Evolutionary conservation across 495 filamentous ascomycete species (phyloP), one percentile per base, ranked within the genome.

Genomic region (Zalerion maritima): DNA sequence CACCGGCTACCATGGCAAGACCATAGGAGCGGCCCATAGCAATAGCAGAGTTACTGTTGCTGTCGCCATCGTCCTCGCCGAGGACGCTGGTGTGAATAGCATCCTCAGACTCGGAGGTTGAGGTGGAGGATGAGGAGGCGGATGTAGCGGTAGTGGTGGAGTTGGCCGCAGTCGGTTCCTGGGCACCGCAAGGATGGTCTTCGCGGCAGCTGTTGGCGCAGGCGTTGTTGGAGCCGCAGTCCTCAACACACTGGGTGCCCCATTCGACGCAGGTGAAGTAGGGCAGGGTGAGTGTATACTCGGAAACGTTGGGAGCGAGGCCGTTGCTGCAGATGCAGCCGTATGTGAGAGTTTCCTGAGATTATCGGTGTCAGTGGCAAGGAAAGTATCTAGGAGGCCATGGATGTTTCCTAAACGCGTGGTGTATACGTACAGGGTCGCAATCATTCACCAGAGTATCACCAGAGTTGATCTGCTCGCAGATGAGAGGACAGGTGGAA

Each of bases 261-360:
- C 66, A 68, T 47, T 78, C 65, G 9, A 67, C 70, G 67, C 85
- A 94, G 37, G 76, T 60, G 57, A 73, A 85, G 67, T 78, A 94
- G 5, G 85, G 81, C 17, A 94, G 67, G 4, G 85, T 94, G 45
- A 79, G 68, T 13, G 79, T 79, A 66, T 80, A 94, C 49, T 92
- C 65, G 40, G 78, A 69, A 14, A 79, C 53, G 48, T 92, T 91
- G 37, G 85, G 85, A 21, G 64, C 52, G 36, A 58, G 42, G 41
- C 69, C 66, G 57, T 87, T 78, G 46, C 58, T 64, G 62, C 85
- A 94, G 43, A 83, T 52, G 45, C 85, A 94, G 37, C 52, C 46
- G 55, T 78, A 94, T 22, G 40, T 52, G 18, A 94, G 64, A 3
- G 65, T 64, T 40, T 66, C 49, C 81, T 89, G 34, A 6, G 11